Conservation (phyloP, 1,284 basidiomycete genomes). For the Macrocybe sp. region DNA sequence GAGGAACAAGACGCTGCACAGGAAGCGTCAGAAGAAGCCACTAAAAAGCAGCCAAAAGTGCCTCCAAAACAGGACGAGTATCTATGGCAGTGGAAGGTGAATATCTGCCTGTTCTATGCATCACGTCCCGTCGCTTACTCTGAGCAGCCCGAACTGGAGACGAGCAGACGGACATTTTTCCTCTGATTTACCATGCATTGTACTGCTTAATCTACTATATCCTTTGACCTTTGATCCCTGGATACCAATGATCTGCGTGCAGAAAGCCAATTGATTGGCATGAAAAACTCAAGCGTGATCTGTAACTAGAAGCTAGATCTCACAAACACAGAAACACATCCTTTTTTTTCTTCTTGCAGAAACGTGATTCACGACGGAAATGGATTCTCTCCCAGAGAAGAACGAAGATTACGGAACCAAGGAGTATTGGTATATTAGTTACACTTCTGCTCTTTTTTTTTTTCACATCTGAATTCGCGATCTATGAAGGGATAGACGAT, state of each 20-base stretch:
- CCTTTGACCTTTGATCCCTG: too few relatives aligned
- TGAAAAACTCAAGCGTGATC: too few relatives aligned
- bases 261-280: too few relatives aligned
- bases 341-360: too few relatives aligned
- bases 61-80: conserved; percentile 67
- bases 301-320: too few relatives aligned
- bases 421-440: conserved; percentile 61
- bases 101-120: conserved; percentile 15
- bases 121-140: conserved; percentile 7
- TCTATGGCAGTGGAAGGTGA: conserved; percentile 79
- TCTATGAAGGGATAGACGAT: conserved; percentile 60
- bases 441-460: not conserved
- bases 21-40: conserved; percentile 8
- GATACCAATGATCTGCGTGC: too few relatives aligned
- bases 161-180: conserved; percentile 76
- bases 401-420: conserved; percentile 76
- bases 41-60: conserved; percentile 16
- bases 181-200: conserved; percentile 33
- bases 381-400: conserved; percentile 45
- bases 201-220: too few relatives aligned
- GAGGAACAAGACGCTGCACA: conserved; percentile 16
- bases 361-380: conserved; percentile 1
- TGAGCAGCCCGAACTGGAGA: conserved; percentile 69
- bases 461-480: not conserved
- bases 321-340: too few relatives aligned